Evolutionary conservation across 331 rosid genomes (phyloP).

Genomic region (Prunus yedoensis): DNA sequence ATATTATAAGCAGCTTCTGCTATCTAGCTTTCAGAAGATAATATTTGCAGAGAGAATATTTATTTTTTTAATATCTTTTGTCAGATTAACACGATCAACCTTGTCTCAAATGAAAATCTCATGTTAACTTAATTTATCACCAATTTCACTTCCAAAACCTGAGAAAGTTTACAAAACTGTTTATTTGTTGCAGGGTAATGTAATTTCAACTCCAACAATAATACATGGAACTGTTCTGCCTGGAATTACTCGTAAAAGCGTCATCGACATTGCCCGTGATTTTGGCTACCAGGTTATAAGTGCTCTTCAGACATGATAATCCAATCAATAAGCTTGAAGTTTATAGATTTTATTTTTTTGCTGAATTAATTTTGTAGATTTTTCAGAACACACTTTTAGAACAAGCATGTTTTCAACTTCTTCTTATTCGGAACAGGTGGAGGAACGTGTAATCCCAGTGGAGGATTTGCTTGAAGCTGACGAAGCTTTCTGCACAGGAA

Average conservation of each 20-base stretch:
- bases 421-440: slow-evolving; percentile 24
- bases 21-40: no score
- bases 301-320: background rate
- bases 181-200: slow-evolving; percentile 34
- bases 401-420: background rate
- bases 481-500: slow-evolving; percentile 64
- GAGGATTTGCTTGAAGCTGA: slow-evolving; percentile 44
- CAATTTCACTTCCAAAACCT: background rate
- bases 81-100: no score
- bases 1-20: no score
- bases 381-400: background rate
- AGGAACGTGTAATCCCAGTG: slow-evolving; percentile 41
- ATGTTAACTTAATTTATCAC: background rate
- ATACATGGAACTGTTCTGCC: slow-evolving; percentile 56
- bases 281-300: slow-evolving; percentile 45
- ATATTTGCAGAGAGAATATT: no score
- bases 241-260: slow-evolving; percentile 55
- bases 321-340: background rate
- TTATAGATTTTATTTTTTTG: background rate
- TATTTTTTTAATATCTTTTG: no score
- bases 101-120: background rate
- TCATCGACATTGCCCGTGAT: slow-evolving; percentile 47
- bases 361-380: no score
- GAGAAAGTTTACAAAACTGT: background rate
- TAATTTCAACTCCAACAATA: slow-evolving; percentile 46